Base-by-base conservation (phyloP, 768 basidiomycete species). In the Leucogyrophana mollusca region DNA sequence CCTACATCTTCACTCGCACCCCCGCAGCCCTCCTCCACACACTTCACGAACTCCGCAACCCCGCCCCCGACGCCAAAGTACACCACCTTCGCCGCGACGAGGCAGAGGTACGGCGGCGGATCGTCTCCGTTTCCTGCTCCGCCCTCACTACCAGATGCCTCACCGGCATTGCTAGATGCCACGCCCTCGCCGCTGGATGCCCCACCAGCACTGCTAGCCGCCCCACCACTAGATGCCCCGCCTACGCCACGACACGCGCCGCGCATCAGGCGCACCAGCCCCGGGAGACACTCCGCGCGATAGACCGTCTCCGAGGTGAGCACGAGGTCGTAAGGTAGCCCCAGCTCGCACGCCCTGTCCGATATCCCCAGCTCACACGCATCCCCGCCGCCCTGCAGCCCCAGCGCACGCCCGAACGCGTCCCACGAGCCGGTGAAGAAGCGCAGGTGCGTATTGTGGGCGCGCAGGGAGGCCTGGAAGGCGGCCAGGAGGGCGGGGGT, bases 11-110 rank as follows among this genome's bases (percentile, higher is more conserved):
- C 11, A n/a, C n/a, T n/a, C 27, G 27, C 13, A 21, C 59, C 33
- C 35, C 48, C 30, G 4, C 59, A 64, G 14, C 59, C 54, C 22
- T 58, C 64, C 49, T 76, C 66, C 2, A 92, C 77, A 5, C 72
- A 74, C 21, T 67, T 59, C n/a, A 80, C 62, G 55, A 95, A 95
- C 49, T 85, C 88, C 10, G 77, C 65, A 21, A 94, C 69, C 6
- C 94, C 90, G 0, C 95, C 94, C 1, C 94, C 94, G 4, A 97
- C 92, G 6, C 95, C 95, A 62, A 98, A 97, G 62, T 97, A 97
- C 16, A 97, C 66, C 11, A 92, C 77, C 64, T 97, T 98, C 1
- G 89, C 90, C 2, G 93, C 94, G 3, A 96, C 86, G 8, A 96
- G 78, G 54, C 86, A 90, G 5, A 73, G 36, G 52, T 62, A 66